These are phyloP conservation scores for Thelonectria olida DNA, from an alignment of 2,329 filamentous ascomycete species.

Conservation along the genomic window DNA sequence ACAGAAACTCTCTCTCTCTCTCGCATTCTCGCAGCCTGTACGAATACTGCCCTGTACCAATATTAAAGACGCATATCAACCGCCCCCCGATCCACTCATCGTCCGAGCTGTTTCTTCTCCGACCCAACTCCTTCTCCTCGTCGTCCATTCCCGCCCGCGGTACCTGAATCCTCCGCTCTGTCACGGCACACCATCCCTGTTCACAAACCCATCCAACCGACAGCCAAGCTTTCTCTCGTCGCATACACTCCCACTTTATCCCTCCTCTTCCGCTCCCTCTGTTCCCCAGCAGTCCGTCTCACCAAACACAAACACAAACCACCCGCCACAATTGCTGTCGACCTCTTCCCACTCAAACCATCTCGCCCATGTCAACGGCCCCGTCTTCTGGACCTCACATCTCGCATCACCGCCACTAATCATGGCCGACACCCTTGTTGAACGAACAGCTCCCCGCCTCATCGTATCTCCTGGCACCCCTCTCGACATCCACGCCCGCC, in stretches of 20 bases:
- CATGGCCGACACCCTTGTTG: constrained; percentile 39
- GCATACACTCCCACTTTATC: constrained; percentile 22
- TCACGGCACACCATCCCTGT: constrained; percentile 34
- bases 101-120: constrained; percentile 8
- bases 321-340: no score
- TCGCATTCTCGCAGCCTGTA: neutral
- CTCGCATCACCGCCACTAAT: constrained; percentile 20
- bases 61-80: neutral
- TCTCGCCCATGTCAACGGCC: constrained; percentile 31
- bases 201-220: constrained; percentile 31
- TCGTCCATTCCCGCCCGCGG: constrained; percentile 11
- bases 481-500: constrained; percentile 28
- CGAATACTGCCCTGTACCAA: neutral
- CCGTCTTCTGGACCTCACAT: constrained; percentile 14
- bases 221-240: constrained; percentile 24
- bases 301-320: neutral
- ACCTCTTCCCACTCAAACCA: neutral
- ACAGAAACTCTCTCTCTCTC: neutral
- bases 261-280: constrained; percentile 3
- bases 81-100: constrained; percentile 5
- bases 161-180: constrained; percentile 24
- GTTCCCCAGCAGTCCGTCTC: neutral
- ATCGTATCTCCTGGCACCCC: constrained; percentile 26
- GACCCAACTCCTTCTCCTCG: neutral
- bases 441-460: constrained; percentile 25